phyloP scores from a whole-genome alignment of 768 basidiomycete genomes.

The Baorangia bicolor region DNA sequence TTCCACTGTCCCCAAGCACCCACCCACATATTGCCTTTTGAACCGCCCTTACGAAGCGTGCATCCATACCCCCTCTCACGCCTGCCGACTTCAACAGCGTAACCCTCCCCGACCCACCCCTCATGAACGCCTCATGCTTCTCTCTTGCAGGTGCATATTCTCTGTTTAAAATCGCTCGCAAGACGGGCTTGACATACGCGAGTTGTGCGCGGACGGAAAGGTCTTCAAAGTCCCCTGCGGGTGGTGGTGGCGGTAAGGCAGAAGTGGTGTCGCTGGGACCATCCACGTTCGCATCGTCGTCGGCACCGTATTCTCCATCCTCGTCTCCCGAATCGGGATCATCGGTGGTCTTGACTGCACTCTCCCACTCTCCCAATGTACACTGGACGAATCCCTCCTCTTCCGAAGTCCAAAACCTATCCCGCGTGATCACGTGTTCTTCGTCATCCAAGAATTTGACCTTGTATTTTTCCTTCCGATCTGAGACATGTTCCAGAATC shows the following conservation, averaged over 20 bases:
- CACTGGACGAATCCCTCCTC: conserved; percentile 65
- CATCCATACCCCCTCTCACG: conserved; percentile 38
- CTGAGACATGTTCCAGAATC: conserved; percentile 48
- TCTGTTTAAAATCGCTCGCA: conserved; percentile 57
- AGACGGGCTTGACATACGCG: conserved; percentile 60
- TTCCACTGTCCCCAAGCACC: conserved; percentile 23
- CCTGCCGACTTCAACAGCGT: conserved; percentile 32
- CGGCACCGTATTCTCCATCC: conserved; percentile 22
- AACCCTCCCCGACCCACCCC: conserved; percentile 50
- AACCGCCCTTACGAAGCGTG: conserved; percentile 38
- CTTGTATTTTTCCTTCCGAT: conserved; percentile 46
- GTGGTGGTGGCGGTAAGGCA: conserved; percentile 37
- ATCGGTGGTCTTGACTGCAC: conserved; percentile 33
- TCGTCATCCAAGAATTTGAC: conserved; percentile 60
- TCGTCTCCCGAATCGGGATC: conserved; percentile 32
- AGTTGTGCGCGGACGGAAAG: conserved; percentile 60
- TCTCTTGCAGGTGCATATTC: conserved; percentile 50
- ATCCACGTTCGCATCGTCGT: conserved; percentile 37
- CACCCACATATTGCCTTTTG: conserved; percentile 30
- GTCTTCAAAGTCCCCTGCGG: conserved; percentile 47
- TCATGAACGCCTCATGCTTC: conserved; percentile 56
- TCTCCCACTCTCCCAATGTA: conserved; percentile 58
- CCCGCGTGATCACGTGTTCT: conserved; percentile 41
- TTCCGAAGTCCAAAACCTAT: conserved; percentile 55
- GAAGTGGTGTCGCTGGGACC: conserved; percentile 5